phyloP scores from a whole-genome alignment of 805 yeast species.

The Priceomyces carsonii region DNA sequence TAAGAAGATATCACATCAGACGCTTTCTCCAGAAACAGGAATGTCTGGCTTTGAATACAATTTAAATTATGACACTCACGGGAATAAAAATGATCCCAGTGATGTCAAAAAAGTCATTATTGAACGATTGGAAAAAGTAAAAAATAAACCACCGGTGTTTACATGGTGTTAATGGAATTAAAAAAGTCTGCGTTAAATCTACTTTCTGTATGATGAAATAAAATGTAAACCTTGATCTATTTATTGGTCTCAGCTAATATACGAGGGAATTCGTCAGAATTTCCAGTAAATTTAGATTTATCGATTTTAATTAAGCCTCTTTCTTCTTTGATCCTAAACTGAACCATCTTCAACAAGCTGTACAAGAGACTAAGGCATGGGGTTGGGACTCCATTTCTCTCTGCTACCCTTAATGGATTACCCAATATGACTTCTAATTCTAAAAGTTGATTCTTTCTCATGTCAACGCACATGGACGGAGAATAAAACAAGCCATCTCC shows the following conservation, averaged over 20 bases:
- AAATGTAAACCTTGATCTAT: too few relatives aligned
- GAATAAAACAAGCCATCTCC: conserved; percentile 43
- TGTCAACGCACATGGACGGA: conserved; percentile 44
- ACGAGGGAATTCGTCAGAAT: conserved; percentile 20
- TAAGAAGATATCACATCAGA: conserved; percentile 8
- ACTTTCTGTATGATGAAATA: too few relatives aligned
- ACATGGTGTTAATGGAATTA: conserved; percentile 54
- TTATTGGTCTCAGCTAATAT: conserved; percentile 1
- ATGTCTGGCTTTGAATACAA: conserved; percentile 26
- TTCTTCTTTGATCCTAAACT: conserved; percentile 60
- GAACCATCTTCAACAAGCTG: conserved; percentile 58
- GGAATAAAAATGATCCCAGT: conserved; percentile 4
- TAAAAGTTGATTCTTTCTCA: conserved; percentile 35
- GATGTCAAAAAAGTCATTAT: conserved; percentile 50
- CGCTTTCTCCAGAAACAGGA: conserved; percentile 3
- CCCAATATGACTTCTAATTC: conserved; percentile 44
- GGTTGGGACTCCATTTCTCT: conserved; percentile 41
- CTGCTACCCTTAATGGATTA: conserved; percentile 39
- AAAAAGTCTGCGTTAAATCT: background rate
- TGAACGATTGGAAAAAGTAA: conserved; percentile 58
- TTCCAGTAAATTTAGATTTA: conserved; percentile 18
- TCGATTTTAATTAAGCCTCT: conserved; percentile 41
- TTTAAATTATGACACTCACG: conserved; percentile 11
- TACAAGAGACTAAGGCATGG: conserved; percentile 65
- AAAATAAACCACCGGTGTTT: conserved; percentile 60